These are phyloP conservation scores for Petunia secreta DNA, from an alignment of 257 asterid genomes.

Conservation along the genomic window DNA sequence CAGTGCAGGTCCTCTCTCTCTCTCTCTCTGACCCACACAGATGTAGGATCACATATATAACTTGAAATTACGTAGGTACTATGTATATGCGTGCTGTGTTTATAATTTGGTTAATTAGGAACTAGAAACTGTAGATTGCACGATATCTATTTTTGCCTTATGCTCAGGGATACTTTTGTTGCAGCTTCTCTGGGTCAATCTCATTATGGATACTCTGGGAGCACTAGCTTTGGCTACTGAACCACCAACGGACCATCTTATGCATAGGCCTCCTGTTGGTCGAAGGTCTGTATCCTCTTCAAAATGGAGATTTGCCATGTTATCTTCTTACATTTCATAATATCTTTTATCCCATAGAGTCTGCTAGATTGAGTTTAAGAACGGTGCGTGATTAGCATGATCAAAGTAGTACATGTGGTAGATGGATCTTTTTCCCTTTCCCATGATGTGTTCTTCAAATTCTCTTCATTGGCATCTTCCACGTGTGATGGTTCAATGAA, in stretches of 20 bases:
- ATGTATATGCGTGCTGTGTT: conserved; percentile 6
- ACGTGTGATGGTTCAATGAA: neutral
- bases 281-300: conserved; percentile 57
- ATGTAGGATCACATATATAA: neutral
- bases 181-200: conserved; percentile 98
- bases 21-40: neutral
- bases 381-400: conserved; percentile 8
- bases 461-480: conserved; percentile 6
- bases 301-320: neutral
- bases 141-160: neutral
- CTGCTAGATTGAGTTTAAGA: conserved; percentile 14
- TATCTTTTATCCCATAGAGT: neutral
- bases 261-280: conserved; percentile 92
- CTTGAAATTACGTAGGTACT: conserved; percentile 3
- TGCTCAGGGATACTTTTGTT: conserved; percentile 7
- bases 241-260: conserved; percentile 94
- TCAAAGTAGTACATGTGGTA: neutral
- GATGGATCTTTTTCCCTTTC: conserved; percentile 21
- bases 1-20: conserved; percentile 73
- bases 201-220: conserved; percentile 98
- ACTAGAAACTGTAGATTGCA: neutral
- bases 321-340: conserved; percentile 8
- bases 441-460: neutral
- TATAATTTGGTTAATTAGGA: neutral
- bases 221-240: conserved; percentile 98